Base-by-base conservation (phyloP, 768 basidiomycete species). In the Lactarius evosmus region DNA sequence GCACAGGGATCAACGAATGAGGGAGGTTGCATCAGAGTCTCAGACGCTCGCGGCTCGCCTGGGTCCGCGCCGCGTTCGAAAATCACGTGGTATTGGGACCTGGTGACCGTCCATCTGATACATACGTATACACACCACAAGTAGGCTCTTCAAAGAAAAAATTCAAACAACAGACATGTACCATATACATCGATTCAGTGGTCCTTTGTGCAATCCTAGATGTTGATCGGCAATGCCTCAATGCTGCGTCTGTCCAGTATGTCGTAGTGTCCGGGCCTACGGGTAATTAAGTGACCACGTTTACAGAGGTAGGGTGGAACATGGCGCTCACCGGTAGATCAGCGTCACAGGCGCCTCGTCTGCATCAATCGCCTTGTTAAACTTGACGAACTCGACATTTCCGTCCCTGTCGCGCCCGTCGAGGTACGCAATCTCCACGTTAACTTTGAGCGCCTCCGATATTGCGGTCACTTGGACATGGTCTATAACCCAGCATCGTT, bases 211-310 rank as follows among this genome's bases (percentile, higher is more conserved):
- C 3, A 9, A 29, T 34, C 11, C 46, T 25, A 55, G 2, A 55
- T 58, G 29, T 58, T 33, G 7, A 33, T 14, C 2, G 54, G 22
- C 52, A 70, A 27, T 5, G 71, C 66, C 33, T 75, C 75, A 32
- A 67, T 67, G 57, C 67, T 70, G 27, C 72, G 63, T 46, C 63
- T 63, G 54, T 74, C 74, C 57, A 91, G 76, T 56, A 94, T 87
- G 75, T 95, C 93, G 74, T 91, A 95, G 72, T 95, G 93, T 9
- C 93, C 93, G 22, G 93, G 93, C 55, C 92, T 93, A 14, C 55
- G 58, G 58, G 52, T 9, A n/a, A 14, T 60, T 56, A 65, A 46
- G 32, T 22, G 66, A 33, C 14, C 22, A 61, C 36, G 62, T 56
- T 8, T 30, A 34, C 55, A 44, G 36, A 41, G 14, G 63, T 12